Base-by-base conservation (phyloP, 83 land plant species). In the Diphasiastrum complanatum region DNA sequence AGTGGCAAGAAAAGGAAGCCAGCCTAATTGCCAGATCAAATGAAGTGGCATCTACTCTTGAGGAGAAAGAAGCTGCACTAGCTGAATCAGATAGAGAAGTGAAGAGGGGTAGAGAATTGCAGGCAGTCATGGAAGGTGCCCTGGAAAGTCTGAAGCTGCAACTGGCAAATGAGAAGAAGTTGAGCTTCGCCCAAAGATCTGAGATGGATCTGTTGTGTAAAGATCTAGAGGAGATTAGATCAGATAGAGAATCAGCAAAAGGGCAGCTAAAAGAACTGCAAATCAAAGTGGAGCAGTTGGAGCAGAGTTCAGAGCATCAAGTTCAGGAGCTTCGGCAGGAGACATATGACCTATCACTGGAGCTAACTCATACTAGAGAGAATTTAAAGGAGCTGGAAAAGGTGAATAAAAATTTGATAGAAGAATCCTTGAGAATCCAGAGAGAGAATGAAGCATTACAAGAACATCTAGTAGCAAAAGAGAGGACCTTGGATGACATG, bases 91-190 rank as follows among this genome's bases (percentile, higher is more conserved):
- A 30, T 8, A 14, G 53, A 2, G 74, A 75, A 35, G 33, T 65
- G 10, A 56, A 74, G 50, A 56, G 49, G 49, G 64, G 58, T 5
- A 52, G 64, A 23, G 0, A 51, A n/a, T 8, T 54, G 55, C 59
- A 60, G 41, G 62, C 10, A 3, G 84, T 73, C 6, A 29, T 70
- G 18, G 74, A 74, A 33, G 38, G 66, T 14, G 72, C 66, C 3
- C 37, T 69, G 28, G n/a, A 27, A 8, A 25, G 20, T 18, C 31
- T 64, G n/a, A 47, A 61, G 56, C 52, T 33, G 38, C 69, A 68
- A 48, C 49, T 75, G 63, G 33, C 40, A 24, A n/a, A 32, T 37
- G 35, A 66, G 66, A 68, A 69, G 29, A 48, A 36, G 18, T 19
- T 23, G 18, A 30, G 10, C 23, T 4, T 16, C 4, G 61, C 26